Percentiles rank a stretch among this genome's conserved stretches.
Conservation (phyloP, 768 basidiomycete species). For the Russula virescens region DNA sequence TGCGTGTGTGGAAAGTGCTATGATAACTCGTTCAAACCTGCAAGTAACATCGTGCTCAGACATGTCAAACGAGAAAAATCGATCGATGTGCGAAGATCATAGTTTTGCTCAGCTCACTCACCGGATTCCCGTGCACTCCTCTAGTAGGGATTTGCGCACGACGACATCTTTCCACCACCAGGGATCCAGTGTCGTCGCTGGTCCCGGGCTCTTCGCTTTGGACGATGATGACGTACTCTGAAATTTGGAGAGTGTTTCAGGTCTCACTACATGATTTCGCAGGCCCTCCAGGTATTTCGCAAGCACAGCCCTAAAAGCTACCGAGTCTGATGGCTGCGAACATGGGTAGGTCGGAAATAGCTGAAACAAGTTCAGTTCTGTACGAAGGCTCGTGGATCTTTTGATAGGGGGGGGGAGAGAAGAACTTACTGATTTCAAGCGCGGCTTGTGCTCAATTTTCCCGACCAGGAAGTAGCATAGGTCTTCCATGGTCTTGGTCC, state of each 20-base stretch:
- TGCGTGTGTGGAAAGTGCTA: slow-evolving; percentile 49
- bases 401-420: slow-evolving; percentile 19
- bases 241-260: slow-evolving; percentile 24
- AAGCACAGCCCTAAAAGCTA: slow-evolving; percentile 46
- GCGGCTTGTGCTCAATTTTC: slow-evolving; percentile 36
- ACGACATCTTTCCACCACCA: slow-evolving; percentile 58
- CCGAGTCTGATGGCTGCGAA: slow-evolving; percentile 44
- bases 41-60: slow-evolving; percentile 8
- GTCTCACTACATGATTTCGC: slow-evolving; percentile 37
- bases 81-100: neutral
- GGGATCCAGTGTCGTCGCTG: slow-evolving; percentile 19
- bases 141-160: slow-evolving; percentile 49
- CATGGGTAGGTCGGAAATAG: slow-evolving; percentile 49
- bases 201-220: slow-evolving; percentile 24
- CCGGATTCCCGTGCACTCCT: slow-evolving; percentile 50
- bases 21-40: slow-evolving; percentile 48
- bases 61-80: slow-evolving; percentile 5
- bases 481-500: slow-evolving; percentile 48
- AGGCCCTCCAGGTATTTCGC: slow-evolving; percentile 46
- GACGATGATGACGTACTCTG: slow-evolving; percentile 12
- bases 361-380: slow-evolving; percentile 27
- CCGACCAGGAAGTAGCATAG: slow-evolving; percentile 45
- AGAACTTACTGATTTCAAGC: slow-evolving; percentile 27
- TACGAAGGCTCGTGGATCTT: neutral
- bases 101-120: slow-evolving; percentile 27